Percentiles rank a stretch among this genome's conserved stretches.
Evolutionary conservation across 2,329 filamentous ascomycete species (phyloP).

Genomic region (Colletotrichum graminicola): DNA sequence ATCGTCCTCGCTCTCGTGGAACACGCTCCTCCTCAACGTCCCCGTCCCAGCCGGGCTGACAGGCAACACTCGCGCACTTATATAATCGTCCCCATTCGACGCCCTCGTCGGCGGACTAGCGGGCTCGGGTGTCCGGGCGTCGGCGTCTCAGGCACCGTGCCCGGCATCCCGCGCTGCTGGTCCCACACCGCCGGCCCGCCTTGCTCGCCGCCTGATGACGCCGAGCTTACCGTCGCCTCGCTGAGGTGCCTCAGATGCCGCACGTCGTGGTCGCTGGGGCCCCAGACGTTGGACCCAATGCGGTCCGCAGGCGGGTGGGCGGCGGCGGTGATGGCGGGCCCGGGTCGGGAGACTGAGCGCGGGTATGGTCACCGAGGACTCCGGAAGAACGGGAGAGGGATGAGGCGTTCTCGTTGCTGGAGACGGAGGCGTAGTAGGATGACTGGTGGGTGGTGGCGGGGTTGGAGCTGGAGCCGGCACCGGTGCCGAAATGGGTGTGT

Average conservation of each 20-base stretch:
- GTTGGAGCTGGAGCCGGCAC: conserved; percentile 43
- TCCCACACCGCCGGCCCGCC: background rate
- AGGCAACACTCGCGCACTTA: conserved; percentile 43
- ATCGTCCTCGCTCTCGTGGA: conserved; percentile 58
- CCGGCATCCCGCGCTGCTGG: conserved; percentile 20
- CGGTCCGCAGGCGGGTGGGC: conserved; percentile 35
- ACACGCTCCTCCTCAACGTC: conserved; percentile 55
- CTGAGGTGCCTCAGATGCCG: conserved; percentile 58
- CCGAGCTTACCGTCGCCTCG: conserved; percentile 55
- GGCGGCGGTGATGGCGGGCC: conserved; percentile 15
- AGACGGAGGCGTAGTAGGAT: conserved; percentile 46
- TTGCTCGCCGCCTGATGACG: conserved; percentile 29
- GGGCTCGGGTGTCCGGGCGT: conserved; percentile 35
- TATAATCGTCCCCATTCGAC: conserved; percentile 46
- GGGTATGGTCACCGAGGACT: conserved; percentile 32
- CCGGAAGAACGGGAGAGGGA: conserved; percentile 40
- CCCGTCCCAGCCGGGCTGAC: conserved; percentile 36
- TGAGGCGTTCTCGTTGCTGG: conserved; percentile 41
- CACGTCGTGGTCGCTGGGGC: conserved; percentile 55
- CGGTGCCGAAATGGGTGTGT: conserved; percentile 48
- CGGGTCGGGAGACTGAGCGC: conserved; percentile 37
- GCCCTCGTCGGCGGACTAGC: conserved; percentile 47
- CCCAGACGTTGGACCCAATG: conserved; percentile 56
- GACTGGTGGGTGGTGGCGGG: conserved; percentile 48
- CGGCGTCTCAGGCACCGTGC: conserved; percentile 36